Evolutionary conservation across 2,329 filamentous ascomycete genomes (phyloP).

Genomic region (Didymella keratinophila): DNA sequence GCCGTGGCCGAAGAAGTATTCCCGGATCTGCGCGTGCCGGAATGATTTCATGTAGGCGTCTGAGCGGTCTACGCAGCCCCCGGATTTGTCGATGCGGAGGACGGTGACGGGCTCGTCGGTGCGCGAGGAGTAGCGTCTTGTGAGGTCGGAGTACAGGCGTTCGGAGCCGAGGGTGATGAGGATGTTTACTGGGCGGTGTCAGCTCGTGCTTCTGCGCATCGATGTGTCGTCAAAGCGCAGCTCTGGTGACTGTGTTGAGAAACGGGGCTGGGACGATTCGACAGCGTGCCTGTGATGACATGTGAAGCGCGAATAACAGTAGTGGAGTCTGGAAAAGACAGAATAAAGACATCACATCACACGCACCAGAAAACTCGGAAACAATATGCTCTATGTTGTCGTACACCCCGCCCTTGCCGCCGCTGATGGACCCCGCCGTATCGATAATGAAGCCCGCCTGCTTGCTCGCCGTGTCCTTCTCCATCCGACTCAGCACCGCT

Average conservation of each 20-base stretch:
- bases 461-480: constrained; percentile 75
- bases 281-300: neutral
- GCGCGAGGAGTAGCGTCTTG: constrained; percentile 65
- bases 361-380: constrained; percentile 69
- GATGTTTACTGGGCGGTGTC: constrained; percentile 68
- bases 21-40: constrained; percentile 79
- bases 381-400: constrained; percentile 84
- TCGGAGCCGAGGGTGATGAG: constrained; percentile 85
- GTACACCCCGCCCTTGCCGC: constrained; percentile 69
- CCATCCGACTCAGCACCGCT: constrained; percentile 77
- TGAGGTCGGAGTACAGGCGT: constrained; percentile 76
- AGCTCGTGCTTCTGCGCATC: constrained; percentile 21
- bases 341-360: constrained; percentile 28
- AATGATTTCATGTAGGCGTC: constrained; percentile 75
- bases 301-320: too few species aligned
- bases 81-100: constrained; percentile 81
- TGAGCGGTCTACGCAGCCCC: constrained; percentile 81
- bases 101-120: constrained; percentile 75
- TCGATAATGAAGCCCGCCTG: constrained; percentile 86
- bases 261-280: too few species aligned
- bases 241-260: too few species aligned
- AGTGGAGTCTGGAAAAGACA: neutral
- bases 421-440: constrained; percentile 73
- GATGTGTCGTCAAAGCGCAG: neutral
- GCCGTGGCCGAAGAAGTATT: constrained; percentile 90